Percentiles rank a stretch among this genome's conserved stretches.
Conservation (phyloP, 2,329 filamentous ascomycete genomes). For the Alternaria infectoria region DNA sequence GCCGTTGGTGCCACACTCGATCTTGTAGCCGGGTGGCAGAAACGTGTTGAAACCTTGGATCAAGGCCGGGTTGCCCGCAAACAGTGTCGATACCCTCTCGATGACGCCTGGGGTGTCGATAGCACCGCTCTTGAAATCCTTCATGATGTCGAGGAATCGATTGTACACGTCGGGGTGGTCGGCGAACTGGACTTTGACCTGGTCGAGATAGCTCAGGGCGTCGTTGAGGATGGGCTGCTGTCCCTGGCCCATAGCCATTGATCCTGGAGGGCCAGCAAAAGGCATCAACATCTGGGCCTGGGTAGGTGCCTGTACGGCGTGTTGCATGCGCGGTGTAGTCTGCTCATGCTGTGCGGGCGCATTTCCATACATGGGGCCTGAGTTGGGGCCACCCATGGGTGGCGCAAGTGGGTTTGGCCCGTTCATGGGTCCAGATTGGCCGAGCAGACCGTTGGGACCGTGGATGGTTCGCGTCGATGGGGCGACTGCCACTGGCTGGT, state of each 20-base stretch:
- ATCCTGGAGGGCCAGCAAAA: conserved; percentile 53
- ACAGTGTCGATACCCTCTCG: conserved; percentile 92
- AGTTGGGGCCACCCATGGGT: conserved; percentile 64
- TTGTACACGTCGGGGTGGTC: conserved; percentile 98
- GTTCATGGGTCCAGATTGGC: conserved; percentile 60
- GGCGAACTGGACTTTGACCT: conserved; percentile 97
- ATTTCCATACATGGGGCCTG: conserved; percentile 72
- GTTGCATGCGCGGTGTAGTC: conserved; percentile 65
- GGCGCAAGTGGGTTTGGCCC: conserved; percentile 56
- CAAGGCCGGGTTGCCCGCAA: conserved; percentile 91
- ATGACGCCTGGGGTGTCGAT: conserved; percentile 99
- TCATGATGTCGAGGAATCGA: conserved; percentile 97
- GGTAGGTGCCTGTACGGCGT: conserved; percentile 61
- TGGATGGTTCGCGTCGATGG: conserved; percentile 81
- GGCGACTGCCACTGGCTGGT: conserved; percentile 84
- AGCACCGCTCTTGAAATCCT: conserved; percentile 98
- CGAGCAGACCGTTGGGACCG: conserved; percentile 85
- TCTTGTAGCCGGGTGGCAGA: conserved; percentile 90
- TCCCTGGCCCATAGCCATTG: conserved; percentile 71
- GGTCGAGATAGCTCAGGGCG: conserved; percentile 94
- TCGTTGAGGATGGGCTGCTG: conserved; percentile 86
- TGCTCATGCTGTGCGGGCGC: conserved; percentile 67
- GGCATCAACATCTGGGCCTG: conserved; percentile 61
- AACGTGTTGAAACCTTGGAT: conserved; percentile 99
- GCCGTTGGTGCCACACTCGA: conserved; percentile 92